phyloP scores from a whole-genome alignment of 768 basidiomycete genomes.

The Erythrobasidium yunnanense region DNA sequence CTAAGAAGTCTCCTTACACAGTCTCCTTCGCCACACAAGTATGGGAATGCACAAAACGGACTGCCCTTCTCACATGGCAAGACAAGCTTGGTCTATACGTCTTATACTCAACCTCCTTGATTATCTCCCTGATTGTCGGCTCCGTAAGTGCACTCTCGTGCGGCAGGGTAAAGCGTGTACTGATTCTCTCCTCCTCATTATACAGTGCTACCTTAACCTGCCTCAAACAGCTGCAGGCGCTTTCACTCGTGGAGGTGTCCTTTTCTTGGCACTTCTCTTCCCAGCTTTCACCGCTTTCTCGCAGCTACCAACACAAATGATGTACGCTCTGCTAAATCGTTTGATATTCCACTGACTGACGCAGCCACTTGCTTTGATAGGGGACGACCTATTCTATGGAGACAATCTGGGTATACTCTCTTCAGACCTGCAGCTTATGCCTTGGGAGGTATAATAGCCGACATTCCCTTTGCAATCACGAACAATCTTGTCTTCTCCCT shows the following conservation, averaged over 20 bases:
- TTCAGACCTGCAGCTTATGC: conserved; percentile 45
- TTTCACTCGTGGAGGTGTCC: conserved; percentile 74
- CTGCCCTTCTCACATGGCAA: conserved; percentile 59
- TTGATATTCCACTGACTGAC: too few relatives aligned
- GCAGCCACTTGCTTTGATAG: too few relatives aligned
- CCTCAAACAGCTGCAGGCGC: conserved; percentile 65
- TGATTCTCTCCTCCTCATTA: too few relatives aligned
- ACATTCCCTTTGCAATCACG: conserved; percentile 42
- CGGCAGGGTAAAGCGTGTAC: too few relatives aligned
- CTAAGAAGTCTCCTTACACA: conserved; percentile 70
- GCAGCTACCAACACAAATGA: conserved; percentile 53
- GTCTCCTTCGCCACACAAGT: conserved; percentile 67
- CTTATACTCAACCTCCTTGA: conserved; percentile 54
- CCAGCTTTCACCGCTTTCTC: conserved; percentile 53
- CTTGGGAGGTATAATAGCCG: conserved; percentile 42
- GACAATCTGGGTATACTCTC: conserved; percentile 45
- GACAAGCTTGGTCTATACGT: conserved; percentile 68
- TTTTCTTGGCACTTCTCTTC: conserved; percentile 50
- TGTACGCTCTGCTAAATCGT: too few relatives aligned
- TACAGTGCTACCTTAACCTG: conserved; percentile 52
- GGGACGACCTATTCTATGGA: conserved; percentile 56
- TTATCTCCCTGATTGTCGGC: conserved; percentile 44
- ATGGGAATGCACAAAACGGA: conserved; percentile 56
- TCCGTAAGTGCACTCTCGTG: too few relatives aligned
- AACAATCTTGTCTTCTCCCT: conserved; percentile 40